Conservation (phyloP, 1,139 yeast species). For the Geotrichum bryndzae region DNA sequence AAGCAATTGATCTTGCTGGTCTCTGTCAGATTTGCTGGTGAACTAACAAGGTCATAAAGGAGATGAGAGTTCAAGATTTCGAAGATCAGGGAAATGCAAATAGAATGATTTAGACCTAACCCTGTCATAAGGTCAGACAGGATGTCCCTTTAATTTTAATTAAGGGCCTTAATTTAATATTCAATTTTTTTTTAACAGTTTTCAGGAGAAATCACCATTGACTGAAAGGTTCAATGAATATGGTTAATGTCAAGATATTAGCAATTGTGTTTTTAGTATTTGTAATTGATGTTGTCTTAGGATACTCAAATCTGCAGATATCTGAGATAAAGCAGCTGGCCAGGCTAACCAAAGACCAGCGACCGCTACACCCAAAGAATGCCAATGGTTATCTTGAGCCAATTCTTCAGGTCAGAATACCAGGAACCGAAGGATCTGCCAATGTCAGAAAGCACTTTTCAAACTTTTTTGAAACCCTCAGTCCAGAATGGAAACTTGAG, state of each 20-base stretch:
- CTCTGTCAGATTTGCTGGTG: background rate
- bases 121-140: background rate
- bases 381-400: constrained; percentile 30
- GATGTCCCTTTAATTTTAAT: background rate
- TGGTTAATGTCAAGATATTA: background rate
- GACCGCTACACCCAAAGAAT: constrained; percentile 23
- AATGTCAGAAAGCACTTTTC: constrained; percentile 39
- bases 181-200: background rate
- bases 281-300: background rate
- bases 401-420: constrained; percentile 37
- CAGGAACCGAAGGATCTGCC: constrained; percentile 43
- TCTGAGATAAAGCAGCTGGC: constrained; percentile 17
- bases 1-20: background rate
- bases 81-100: background rate
- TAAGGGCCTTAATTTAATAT: background rate
- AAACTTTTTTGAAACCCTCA: constrained; percentile 24
- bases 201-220: background rate
- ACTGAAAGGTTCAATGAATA: background rate
- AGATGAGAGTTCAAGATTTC: background rate
- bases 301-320: constrained; percentile 10
- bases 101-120: background rate
- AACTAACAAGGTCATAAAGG: background rate
- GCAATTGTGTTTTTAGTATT: background rate
- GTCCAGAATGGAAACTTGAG: constrained; percentile 37
- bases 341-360: background rate